Evolutionary conservation across 2,329 filamentous ascomycete species (phyloP).

Genomic region (Taxawa tesnikishii): DNA sequence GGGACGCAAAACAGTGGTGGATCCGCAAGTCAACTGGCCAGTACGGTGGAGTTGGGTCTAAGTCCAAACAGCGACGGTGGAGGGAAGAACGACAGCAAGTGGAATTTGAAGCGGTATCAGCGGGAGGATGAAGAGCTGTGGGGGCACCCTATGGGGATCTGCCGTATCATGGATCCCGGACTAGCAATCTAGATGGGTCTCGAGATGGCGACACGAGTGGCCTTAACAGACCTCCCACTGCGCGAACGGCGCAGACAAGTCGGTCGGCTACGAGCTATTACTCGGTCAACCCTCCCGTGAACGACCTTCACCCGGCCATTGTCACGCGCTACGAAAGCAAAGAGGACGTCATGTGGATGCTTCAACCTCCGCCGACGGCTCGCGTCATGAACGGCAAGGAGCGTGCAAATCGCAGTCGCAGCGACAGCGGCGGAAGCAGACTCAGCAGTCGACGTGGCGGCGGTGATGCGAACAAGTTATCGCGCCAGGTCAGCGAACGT

Average conservation of each 20-base stretch:
- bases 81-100: conserved; percentile 38
- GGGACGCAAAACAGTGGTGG: conserved; percentile 4
- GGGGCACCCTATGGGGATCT: conserved; percentile 36
- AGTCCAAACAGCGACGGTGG: conserved; percentile 21
- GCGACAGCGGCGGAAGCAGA: conserved; percentile 29
- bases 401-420: conserved; percentile 51
- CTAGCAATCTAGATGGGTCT: conserved; percentile 9
- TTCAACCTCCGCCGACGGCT: conserved; percentile 80
- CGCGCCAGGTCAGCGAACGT: conserved; percentile 24
- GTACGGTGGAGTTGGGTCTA: conserved; percentile 5
- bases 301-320: conserved; percentile 53
- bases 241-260: conserved; percentile 17
- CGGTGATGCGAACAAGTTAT: conserved; percentile 9
- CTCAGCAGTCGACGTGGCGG: conserved; percentile 22
- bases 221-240: conserved; percentile 5
- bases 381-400: conserved; percentile 85
- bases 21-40: conserved; percentile 4
- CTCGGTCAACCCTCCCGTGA: conserved; percentile 42
- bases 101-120: conserved; percentile 72
- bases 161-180: conserved; percentile 1
- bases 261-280: conserved; percentile 8
- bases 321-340: conserved; percentile 16
- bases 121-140: conserved; percentile 80
- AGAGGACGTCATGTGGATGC: conserved; percentile 76
- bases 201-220: not conserved